Evolutionary conservation across 257 asterid genomes (phyloP).

Genomic region (Penstemon davidsonii): DNA sequence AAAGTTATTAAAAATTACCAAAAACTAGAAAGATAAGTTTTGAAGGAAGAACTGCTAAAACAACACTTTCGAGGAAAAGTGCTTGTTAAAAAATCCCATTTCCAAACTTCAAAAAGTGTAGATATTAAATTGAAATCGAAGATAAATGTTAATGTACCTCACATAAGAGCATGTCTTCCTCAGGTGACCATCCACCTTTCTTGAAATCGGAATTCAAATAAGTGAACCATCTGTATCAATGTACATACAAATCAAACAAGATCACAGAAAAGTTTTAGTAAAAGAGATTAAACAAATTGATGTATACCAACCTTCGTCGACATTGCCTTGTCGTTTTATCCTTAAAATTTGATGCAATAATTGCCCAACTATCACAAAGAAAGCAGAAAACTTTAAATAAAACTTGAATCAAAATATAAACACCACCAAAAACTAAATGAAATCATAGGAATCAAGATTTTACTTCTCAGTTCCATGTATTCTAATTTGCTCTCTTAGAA

Average conservation of each 20-base stretch:
- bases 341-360: conserved; percentile 86
- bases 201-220: conserved; percentile 98
- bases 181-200: conserved; percentile 99
- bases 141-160: conserved; percentile 50
- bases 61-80: not conserved
- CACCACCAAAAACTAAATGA: conserved; percentile 1
- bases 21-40: too few relatives aligned
- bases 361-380: conserved; percentile 73
- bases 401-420: conserved; percentile 24
- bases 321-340: conserved; percentile 99
- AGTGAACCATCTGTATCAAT: conserved; percentile 80
- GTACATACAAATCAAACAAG: conserved; percentile 18
- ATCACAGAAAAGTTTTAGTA: conserved; percentile 1
- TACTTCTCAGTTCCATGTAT: conserved; percentile 92
- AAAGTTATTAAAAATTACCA: too few relatives aligned
- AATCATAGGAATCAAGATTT: conserved; percentile 32
- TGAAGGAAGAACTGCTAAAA: too few relatives aligned
- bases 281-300: conserved; percentile 27
- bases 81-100: conserved; percentile 11
- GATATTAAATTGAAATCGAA: not conserved
- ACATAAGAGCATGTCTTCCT: conserved; percentile 93
- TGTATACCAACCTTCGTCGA: conserved; percentile 78
- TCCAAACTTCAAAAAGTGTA: conserved; percentile 10
- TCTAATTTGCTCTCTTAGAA: conserved; percentile 87
- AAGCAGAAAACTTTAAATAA: conserved; percentile 25